Conservation (phyloP, 768 basidiomycete species). For the Kwoniella sp. region DNA sequence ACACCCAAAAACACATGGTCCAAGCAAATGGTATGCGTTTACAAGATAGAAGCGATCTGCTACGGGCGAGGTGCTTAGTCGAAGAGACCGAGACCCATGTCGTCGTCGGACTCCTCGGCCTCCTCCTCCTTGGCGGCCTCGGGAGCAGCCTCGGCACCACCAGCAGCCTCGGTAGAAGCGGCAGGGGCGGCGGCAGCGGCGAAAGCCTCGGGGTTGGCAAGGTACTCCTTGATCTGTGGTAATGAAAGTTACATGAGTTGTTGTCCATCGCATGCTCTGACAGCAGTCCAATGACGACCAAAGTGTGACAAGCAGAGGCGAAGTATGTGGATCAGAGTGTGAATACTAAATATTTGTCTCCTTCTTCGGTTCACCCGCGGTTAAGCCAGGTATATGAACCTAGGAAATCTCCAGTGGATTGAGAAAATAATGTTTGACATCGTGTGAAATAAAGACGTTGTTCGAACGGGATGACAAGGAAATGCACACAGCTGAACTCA, state of each 20-base stretch:
- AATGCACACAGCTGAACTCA: conserved; percentile 55
- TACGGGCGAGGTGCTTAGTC: conserved; percentile 46
- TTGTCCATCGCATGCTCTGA: conserved; percentile 4
- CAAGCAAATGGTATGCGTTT: background rate
- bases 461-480: conserved; percentile 1
- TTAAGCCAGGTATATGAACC: conserved; percentile 45
- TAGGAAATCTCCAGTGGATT: conserved; percentile 86
- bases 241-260: conserved; percentile 14
- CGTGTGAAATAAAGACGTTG: conserved; percentile 50
- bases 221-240: conserved; percentile 83
- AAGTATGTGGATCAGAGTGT: conserved; percentile 36
- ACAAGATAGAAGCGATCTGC: background rate
- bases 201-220: conserved; percentile 98
- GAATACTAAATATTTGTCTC: conserved; percentile 28
- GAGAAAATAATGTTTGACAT: conserved; percentile 52
- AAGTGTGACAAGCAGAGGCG: conserved; percentile 1
- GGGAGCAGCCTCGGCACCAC: conserved; percentile 63
- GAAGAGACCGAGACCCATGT: conserved; percentile 57
- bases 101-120: conserved; percentile 60
- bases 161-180: conserved; percentile 55
- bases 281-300: conserved; percentile 13
- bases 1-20: background rate
- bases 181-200: conserved; percentile 74
- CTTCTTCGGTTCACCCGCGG: conserved; percentile 26
- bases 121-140: conserved; percentile 67